A percentile compares a stretch with the other conserved stretches of the same genome.
phyloP scores from a whole-genome alignment of 2,329 filamentous ascomycete species.

The Mariannaea sp. region DNA sequence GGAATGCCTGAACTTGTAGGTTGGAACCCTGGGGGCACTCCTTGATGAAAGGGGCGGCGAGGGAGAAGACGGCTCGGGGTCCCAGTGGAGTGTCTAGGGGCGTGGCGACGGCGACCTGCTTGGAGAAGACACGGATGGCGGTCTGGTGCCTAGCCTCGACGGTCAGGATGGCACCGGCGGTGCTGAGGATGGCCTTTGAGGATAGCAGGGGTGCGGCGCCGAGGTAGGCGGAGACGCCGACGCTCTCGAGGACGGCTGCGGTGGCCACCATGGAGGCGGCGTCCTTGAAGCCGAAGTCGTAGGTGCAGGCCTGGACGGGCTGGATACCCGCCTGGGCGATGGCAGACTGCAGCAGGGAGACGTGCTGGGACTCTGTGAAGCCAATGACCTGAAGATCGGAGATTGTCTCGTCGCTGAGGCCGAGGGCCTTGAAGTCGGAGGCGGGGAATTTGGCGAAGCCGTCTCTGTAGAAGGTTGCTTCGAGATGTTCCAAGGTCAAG shows the following conservation, averaged over 20 bases:
- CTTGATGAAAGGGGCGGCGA: constrained; percentile 73
- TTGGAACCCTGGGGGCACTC: constrained; percentile 70
- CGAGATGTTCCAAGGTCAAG: constrained; percentile 75
- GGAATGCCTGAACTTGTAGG: constrained; percentile 66
- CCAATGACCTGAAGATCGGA: constrained; percentile 65
- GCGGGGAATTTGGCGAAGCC: constrained; percentile 70
- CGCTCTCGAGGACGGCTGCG: constrained; percentile 71
- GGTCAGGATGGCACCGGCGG: constrained; percentile 72
- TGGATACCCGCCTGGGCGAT: constrained; percentile 61
- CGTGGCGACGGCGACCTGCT: constrained; percentile 65
- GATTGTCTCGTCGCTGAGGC: constrained; percentile 38
- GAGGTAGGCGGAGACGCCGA: constrained; percentile 75
- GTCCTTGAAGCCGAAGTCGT: constrained; percentile 75
- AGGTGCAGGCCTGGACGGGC: constrained; percentile 71
- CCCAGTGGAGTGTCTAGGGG: constrained; percentile 73
- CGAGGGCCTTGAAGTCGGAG: constrained; percentile 64
- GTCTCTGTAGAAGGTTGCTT: constrained; percentile 72
- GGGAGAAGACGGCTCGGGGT: constrained; percentile 71
- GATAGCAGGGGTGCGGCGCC: constrained; percentile 71
- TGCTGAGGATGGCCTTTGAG: constrained; percentile 62
- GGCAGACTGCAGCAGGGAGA: constrained; percentile 48
- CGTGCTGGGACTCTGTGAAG: constrained; percentile 60
- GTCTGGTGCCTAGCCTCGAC: constrained; percentile 76
- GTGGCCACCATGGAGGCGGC: constrained; percentile 70
- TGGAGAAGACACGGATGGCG: constrained; percentile 67